Evolutionary conservation across 495 filamentous ascomycete genomes (phyloP), one percentile per base, ranked within the genome.

Genomic region (Staphylotrichum tortipilum): DNA sequence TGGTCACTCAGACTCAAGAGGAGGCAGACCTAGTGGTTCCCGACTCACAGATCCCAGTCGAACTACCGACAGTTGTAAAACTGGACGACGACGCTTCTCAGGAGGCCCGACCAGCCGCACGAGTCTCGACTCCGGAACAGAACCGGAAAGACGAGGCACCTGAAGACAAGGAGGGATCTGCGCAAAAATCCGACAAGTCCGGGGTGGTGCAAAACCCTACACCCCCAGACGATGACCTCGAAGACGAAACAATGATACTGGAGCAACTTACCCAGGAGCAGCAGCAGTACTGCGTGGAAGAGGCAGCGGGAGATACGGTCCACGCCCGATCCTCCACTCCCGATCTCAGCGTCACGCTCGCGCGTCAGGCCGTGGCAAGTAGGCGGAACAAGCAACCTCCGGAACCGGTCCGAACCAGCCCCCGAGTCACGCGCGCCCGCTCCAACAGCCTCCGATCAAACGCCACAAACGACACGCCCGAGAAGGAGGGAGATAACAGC

Each of bases 331-430:
- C 44, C 1, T 3, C 45, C 3, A 33, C 52, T 17, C 55, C 50
- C 10, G 68, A 69, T 44, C 50, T 61, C 15, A 71, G 66, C 44
- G 57, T 66, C 26, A 53, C 60, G 21, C 52, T 71, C 28, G 68
- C 70, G 9, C 65, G 64, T 11, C 58, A 61, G 33, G 53, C 68
- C 19, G 56, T 66, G 24, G 59, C 54, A 38, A 55, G 53, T 4
- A 67, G 55, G 31, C 55, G 57, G 33, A 21, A 47, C 19, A 59
- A 61, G 34, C 62, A 53, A 29, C 49, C 51, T 4, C 52, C 50
- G 29, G 60, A 64, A 48, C 62, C 62, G n/a, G 18, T 42, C 1
- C 55, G 62, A 11, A 58, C 36, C 2, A 62, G 58, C 50, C 51
- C 58, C 3, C 31, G 41, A 11, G 18, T 57, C 21, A 57, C 57